Evolutionary conservation across 495 filamentous ascomycete genomes (phyloP), one percentile per base, ranked within the genome.

Genomic region (Gamarada debralockiae): DNA sequence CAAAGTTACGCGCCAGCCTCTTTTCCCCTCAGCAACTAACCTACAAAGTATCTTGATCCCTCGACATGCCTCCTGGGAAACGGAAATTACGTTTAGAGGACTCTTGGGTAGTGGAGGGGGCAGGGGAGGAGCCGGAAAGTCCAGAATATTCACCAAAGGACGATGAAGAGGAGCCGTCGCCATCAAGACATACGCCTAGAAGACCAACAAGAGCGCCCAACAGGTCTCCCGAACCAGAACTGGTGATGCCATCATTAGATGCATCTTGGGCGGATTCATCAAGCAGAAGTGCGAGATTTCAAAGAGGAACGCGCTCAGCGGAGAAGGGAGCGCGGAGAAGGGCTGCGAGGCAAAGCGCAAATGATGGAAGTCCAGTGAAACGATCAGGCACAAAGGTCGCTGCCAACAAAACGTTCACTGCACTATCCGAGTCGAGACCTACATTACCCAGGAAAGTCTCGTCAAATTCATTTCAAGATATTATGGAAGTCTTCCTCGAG

Each of bases 201-300:
- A 50, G 61, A 29, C 43, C 45, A 39, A 41, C 45, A 5, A 48
- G 56, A 49, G 44, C 36, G 10, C 43, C 33, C 20, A 54, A 56
- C 23, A 59, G 38, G 39, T 64, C 61, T n/a, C 55, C 61, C 46
- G 74, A 73, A 50, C 74, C 74, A 18, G 69, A 73, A 36, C 56
- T 79, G 34, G 65, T 76, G 20, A 78, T 78, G 72, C 76, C 76
- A 20, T 68, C 69, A 0, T 61, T 76, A 18, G 64, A 67, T 43
- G 62, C 57, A 8, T 69, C 65, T 14, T 64, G 62, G 59, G 39
- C 55, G 18, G 52, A 61, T 6, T 53, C 57, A n/a, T 43, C 59
- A 15, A 60, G 45, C 49, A 60, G 48, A 43, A 59, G 25, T 22
- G 21, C 52, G 36, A 48, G 38, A 56, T 47, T 24, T 10, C 33